Base-by-base conservation (phyloP, 2,329 filamentous ascomycete species). In the Tolypocladium inflatum region DNA sequence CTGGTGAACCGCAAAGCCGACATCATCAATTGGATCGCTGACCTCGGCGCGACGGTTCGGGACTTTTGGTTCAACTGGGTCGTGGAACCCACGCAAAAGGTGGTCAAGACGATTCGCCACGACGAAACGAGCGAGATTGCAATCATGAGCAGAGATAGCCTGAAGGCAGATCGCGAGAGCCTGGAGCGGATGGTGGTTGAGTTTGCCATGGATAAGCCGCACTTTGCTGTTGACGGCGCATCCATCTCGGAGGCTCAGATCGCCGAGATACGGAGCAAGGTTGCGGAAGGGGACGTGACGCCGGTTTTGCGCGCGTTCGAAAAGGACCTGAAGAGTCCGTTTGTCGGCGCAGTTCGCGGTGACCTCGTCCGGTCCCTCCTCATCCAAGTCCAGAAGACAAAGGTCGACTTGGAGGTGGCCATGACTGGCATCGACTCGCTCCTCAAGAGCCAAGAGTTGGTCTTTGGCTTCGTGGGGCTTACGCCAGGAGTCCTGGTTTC, bases 41-140 rank as follows among this genome's bases (percentile, higher is more conserved):
- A 94, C 62, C 75, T 96, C 33, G 93, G 91, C 9, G 76, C 78
- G 2, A 99, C 94, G 0, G 76, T 86, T 1, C 81, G 89, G 57
- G 93, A 96, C 71, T 99, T 99, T 70, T 97, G 92, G 89, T 80
- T 86, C 60, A 99, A 99, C 71, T 99, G 94, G 94, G 88, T 99
- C 3, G 77, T 99, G 13, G 88, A 96, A 63, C 94, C 94, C 0
- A 80, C 85, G 1, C 85, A 85, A 65, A 93, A 91, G 69, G 80
- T 99, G 21, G 83, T 99, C 59, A 86, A 88, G 54, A 99, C 94
- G 0, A 97, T 99, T 64, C 86, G 93, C 6, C 94, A 97, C 71
- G 91, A 97, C 67, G 86, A 90, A 66, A 88, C 86, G 64, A 96
- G 91, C 68, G 93, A 97, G 69, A 93, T 99, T 63, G 94, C 93